These are phyloP conservation scores for Pontederia paniculata DNA, from an alignment of 176 grass and related monocot genomes.

Conservation along the genomic window DNA sequence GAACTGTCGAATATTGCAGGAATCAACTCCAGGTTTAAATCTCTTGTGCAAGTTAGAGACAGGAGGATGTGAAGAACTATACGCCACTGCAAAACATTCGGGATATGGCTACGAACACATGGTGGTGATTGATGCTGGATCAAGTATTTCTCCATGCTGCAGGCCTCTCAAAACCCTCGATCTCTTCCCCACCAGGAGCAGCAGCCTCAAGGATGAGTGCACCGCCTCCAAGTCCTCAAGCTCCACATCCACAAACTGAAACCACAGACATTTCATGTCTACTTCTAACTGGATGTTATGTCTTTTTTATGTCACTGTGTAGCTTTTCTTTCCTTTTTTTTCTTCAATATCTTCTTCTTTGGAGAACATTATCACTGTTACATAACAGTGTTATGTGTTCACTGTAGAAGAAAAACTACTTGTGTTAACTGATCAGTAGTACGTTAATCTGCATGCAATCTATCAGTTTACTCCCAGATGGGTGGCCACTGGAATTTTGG, in stretches of 20 bases:
- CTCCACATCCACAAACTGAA: neutral
- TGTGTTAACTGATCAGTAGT: too few species aligned
- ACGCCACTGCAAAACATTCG: neutral
- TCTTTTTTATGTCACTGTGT: neutral
- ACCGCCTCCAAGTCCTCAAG: slow-evolving; percentile 2
- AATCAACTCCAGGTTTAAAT: slow-evolving; percentile 1
- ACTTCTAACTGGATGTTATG: slow-evolving; percentile 3
- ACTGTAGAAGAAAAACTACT: too few species aligned
- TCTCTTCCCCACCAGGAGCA: slow-evolving; percentile 61
- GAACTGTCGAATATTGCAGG: neutral
- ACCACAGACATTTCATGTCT: neutral
- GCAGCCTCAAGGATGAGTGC: slow-evolving; percentile 47
- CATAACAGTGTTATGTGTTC: too few species aligned
- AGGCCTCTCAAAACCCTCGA: slow-evolving; percentile 86
- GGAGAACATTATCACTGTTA: too few species aligned
- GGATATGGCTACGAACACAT: slow-evolving; percentile 14
- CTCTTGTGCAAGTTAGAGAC: slow-evolving; percentile 10
- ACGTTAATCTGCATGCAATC: too few species aligned
- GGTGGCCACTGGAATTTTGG: neutral
- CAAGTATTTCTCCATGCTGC: slow-evolving; percentile 13
- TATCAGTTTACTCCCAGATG: too few species aligned
- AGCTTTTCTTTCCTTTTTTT: neutral
- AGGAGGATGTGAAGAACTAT: neutral
- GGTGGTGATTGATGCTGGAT: neutral
- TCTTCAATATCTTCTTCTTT: too few species aligned